phyloP scores from a whole-genome alignment of 208 protist species.

The Crithidia sp. region DNA sequence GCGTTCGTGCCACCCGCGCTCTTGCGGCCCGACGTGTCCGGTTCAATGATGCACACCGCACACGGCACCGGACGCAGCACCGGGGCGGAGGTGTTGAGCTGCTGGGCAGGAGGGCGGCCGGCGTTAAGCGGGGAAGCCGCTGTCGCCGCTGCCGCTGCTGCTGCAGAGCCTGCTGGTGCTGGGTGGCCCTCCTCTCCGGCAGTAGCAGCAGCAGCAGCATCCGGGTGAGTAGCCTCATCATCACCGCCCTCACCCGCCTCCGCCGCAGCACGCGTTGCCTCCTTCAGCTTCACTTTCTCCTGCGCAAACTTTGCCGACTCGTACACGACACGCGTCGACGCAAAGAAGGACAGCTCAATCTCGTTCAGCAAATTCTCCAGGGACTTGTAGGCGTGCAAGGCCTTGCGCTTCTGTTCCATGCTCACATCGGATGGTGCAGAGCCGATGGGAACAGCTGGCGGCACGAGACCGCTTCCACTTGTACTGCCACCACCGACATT shows the following conservation, averaged over 20 bases:
- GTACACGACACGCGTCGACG: constrained; percentile 39
- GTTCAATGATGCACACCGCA: constrained; percentile 80
- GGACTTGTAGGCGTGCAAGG: constrained; percentile 40
- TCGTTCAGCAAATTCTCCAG: constrained; percentile 60
- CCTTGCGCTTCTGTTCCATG: constrained; percentile 15
- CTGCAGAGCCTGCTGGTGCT: neutral
- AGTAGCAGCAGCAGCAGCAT: neutral
- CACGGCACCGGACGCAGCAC: constrained; percentile 80
- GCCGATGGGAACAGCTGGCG: neutral
- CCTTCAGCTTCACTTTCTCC: constrained; percentile 29
- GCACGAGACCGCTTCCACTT: constrained; percentile 3
- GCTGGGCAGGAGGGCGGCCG: neutral
- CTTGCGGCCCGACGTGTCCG: constrained; percentile 43
- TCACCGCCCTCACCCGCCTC: neutral
- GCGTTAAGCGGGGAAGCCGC: neutral
- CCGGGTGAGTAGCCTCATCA: no score
- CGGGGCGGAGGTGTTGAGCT: constrained; percentile 8
- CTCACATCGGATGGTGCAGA: neutral
- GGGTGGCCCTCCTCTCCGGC: constrained; percentile 8
- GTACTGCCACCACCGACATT: neutral
- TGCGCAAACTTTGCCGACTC: constrained; percentile 31
- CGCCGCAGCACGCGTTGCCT: constrained; percentile 15
- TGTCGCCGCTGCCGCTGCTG: neutral
- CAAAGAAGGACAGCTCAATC: constrained; percentile 54
- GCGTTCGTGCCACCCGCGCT: constrained; percentile 1